Evolutionary conservation across 306 rosid genomes (phyloP), one percentile per base, ranked within the genome.

Genomic region (Castanospermum australe): DNA sequence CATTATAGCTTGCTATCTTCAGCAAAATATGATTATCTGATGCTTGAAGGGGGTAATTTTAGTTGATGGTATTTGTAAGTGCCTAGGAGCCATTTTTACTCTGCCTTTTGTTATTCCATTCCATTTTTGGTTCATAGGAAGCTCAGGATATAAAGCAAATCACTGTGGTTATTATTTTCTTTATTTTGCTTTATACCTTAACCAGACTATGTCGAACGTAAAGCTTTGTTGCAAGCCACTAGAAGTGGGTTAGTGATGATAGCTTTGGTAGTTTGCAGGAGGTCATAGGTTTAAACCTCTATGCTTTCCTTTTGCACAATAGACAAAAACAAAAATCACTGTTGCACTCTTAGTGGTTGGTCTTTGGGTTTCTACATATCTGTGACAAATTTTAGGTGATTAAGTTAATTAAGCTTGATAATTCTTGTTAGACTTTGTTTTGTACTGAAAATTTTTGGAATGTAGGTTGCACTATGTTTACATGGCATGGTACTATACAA

Each of bases 161-260:
- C 28, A 48, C 56, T n/a, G 28, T 4, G 2, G 11, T 6, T 36
- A 64, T 36, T 22, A 24, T 24, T 68, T 35, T 52, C 56, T 79
- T 68, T 61, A 56, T 39, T 71, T 70, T 71, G 15, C 56, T 33
- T 80, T 61, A 42, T 51, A 63, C 20, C 6, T 64, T 76, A 55
- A 6, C 21, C 15, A 66, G 21, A 10, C 30, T 39, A 0, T 73
- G 13, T 51, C 25, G 76, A 75, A 64, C 66, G 44, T 36, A 35
- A 71, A 79, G 13, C 45, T 66, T 18, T 25, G 21, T 81, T 77
- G 32, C 30, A 6, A 52, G 56, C 17, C 72, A 71, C 50, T 61
- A 45, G 45, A 60, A 22, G 17, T 36, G 55, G 63, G 17, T 60
- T 22, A 6, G 6, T 35, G 72, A 20, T 10, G 71, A 15, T n/a